Percentiles rank a stretch among this genome's conserved stretches.
Evolutionary conservation across 306 rosid genomes (phyloP).

Genomic region (Dalbergia cochinchinensis): DNA sequence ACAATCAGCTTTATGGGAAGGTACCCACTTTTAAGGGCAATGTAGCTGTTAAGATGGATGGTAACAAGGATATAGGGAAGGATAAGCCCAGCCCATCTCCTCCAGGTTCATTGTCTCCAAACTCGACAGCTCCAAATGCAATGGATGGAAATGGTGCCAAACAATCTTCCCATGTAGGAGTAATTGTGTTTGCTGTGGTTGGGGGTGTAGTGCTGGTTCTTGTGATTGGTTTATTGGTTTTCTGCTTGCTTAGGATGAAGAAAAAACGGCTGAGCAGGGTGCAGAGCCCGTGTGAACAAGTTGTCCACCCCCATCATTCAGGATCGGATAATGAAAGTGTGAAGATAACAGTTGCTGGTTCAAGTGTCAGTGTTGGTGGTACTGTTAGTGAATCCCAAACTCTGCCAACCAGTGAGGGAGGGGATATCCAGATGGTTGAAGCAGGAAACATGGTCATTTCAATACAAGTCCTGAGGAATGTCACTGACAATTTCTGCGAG

Average conservation of each 20-base stretch:
- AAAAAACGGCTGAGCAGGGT: constrained; percentile 80
- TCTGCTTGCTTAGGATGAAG: constrained; percentile 73
- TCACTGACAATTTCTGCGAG: constrained; percentile 67
- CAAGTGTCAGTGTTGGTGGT: constrained; percentile 86
- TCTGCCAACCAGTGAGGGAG: constrained; percentile 60
- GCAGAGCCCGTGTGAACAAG: constrained; percentile 83
- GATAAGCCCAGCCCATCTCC: constrained; percentile 49
- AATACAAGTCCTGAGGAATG: constrained; percentile 69
- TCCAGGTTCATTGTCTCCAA: constrained; percentile 41
- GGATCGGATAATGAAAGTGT: constrained; percentile 86
- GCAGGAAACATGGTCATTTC: constrained; percentile 94
- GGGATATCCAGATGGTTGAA: constrained; percentile 92
- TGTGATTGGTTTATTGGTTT: constrained; percentile 65
- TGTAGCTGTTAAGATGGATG: constrained; percentile 52
- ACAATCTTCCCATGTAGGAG: constrained; percentile 59
- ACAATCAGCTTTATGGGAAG: constrained; percentile 65
- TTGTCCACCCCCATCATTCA: constrained; percentile 83
- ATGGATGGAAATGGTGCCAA: constrained; percentile 40
- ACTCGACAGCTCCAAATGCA: no score
- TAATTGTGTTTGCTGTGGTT: constrained; percentile 67
- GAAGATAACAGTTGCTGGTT: constrained; percentile 91
- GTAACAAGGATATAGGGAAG: constrained; percentile 74
- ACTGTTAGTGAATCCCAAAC: constrained; percentile 65
- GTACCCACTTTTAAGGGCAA: constrained; percentile 61
- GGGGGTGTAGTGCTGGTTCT: constrained; percentile 62